A percentile compares a stretch with the other conserved stretches of the same genome.
Evolutionary conservation across 768 basidiomycete genomes (phyloP).

Genomic region (Termitomyces sp.): DNA sequence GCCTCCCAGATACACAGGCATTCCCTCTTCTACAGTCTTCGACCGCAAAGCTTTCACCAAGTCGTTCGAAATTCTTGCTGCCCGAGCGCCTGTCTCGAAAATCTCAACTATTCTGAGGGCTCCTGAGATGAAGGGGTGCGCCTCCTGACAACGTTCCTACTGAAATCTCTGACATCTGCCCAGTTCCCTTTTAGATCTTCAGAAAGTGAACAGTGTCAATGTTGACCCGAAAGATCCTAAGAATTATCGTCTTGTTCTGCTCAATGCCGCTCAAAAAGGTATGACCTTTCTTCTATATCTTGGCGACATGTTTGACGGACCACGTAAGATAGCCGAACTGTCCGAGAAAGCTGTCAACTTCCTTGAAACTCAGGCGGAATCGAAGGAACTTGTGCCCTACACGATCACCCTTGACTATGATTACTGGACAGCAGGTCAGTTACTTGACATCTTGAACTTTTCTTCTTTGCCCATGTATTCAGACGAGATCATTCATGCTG

Average conservation of each 20-base stretch:
- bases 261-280: constrained; percentile 64
- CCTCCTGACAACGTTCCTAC: constrained; percentile 1
- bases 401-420: constrained; percentile 72
- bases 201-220: constrained; percentile 62
- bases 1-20: constrained; percentile 51
- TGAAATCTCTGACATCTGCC: constrained; percentile 3
- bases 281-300: constrained; percentile 22
- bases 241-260: constrained; percentile 62
- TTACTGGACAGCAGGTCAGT: constrained; percentile 83
- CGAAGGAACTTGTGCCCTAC: constrained; percentile 54
- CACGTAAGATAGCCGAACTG: constrained; percentile 66
- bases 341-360: constrained; percentile 52
- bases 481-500: constrained; percentile 84
- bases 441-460: background rate
- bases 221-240: constrained; percentile 46
- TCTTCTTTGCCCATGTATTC: constrained; percentile 23
- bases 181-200: constrained; percentile 66
- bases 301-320: constrained; percentile 15
- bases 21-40: constrained; percentile 41
- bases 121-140: constrained; percentile 58
- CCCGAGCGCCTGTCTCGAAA: constrained; percentile 55
- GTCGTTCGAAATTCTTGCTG: constrained; percentile 66
- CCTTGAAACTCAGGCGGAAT: constrained; percentile 46
- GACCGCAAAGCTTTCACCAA: constrained; percentile 66
- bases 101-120: constrained; percentile 58